Evolutionary conservation across 345 rosid species (phyloP), one percentile per base, ranked within the genome.

Genomic region (Eucalyptus albens): DNA sequence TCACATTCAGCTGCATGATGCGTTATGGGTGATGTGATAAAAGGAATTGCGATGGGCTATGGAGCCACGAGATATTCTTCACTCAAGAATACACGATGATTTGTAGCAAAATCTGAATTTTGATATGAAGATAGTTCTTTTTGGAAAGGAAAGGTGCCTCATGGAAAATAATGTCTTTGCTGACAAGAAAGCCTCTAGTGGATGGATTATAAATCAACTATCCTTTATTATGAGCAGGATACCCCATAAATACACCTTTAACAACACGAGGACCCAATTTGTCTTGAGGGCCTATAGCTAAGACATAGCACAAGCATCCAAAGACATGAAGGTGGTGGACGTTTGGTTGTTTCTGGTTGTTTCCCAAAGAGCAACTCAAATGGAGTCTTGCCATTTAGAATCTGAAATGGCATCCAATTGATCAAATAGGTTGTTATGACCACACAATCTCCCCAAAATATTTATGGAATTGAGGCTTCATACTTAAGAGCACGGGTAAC

Each of bases 271-370:
- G 15, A 59, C n/a, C n/a, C 65, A 59, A 59, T 59, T 59, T 59
- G 14, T 59, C 65, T 4, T 3, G 1, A 10, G 3, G n/a, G 65
- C 29, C 65, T 24, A 24, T 11, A 59, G 1, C 5, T 11, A 2
- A 59, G 29, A 59, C 65, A 59, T 11, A 59, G 1, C 65, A 59
- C 14, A 59, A 26, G 29, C 65, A 24, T 26, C 65, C 65, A 24
- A 59, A 24, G 4, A 59, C n/a, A 26, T 29, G 2, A 45, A 50
- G 55, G 21, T 50, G 55, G 21, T 16, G 55, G 55, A 50, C 1
- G 8, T 16, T 1, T 50, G 2, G 55, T 50, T 50, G 8, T 50
- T 50, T 50, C 1, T 50, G 3, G 55, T 50, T 50, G 8, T 50
- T 50, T 50, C 55, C 55, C 55, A 16, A 15, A 15, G 21, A 50